Conservation (phyloP, 2,329 filamentous ascomycete species). For the Sporothrix schenckii region DNA sequence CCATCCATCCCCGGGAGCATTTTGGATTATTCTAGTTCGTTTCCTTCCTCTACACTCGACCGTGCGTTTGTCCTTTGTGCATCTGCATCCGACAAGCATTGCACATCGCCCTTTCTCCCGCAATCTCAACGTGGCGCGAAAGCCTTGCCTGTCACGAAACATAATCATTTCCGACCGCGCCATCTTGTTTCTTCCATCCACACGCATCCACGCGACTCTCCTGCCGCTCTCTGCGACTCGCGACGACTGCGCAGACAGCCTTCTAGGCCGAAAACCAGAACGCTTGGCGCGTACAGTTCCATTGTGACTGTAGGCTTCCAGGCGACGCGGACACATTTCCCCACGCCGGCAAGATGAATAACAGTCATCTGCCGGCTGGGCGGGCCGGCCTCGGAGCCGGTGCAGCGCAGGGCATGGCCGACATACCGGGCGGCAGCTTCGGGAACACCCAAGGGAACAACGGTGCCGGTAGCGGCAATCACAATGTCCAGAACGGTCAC, state of each 20-base stretch:
- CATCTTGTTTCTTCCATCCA: slow-evolving; percentile 5
- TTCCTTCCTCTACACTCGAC: not conserved
- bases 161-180: slow-evolving; percentile 19
- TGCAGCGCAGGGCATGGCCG: slow-evolving; percentile 39
- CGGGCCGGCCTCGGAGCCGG: slow-evolving; percentile 56
- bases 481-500: slow-evolving; percentile 39
- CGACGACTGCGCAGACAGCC: not conserved
- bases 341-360: slow-evolving; percentile 76
- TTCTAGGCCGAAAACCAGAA: not conserved
- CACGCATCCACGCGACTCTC: not conserved
- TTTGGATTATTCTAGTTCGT: not conserved
- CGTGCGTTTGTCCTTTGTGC: not conserved
- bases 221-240: slow-evolving; percentile 1
- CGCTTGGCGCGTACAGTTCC: slow-evolving; percentile 29
- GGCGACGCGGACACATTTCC: slow-evolving; percentile 45
- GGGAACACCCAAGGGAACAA: slow-evolving; percentile 40
- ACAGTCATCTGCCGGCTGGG: slow-evolving; percentile 76
- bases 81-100: not conserved
- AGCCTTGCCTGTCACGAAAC: not conserved
- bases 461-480: slow-evolving; percentile 41
- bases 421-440: slow-evolving; percentile 26
- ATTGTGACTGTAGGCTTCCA: slow-evolving; percentile 42
- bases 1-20: not conserved
- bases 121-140: slow-evolving; percentile 18
- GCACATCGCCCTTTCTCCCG: not conserved